A percentile compares a stretch with the other conserved stretches of the same genome.
These are phyloP conservation scores for Dictyostelium intermedium DNA, from an alignment of 78 protist genomes.

Conservation along the genomic window DNA sequence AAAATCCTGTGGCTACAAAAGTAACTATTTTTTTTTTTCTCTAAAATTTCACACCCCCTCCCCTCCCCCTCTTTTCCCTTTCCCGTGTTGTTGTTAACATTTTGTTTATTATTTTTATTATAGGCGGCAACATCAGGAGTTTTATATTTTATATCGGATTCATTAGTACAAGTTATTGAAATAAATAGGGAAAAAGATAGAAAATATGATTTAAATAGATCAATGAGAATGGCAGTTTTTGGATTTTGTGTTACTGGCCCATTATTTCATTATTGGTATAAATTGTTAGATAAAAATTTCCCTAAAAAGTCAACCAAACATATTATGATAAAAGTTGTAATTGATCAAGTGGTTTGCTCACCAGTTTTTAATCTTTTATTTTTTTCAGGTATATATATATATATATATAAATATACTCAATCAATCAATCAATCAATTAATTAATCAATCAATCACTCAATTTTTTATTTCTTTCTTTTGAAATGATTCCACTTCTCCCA, in stretches of 20 bases:
- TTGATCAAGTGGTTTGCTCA: conserved; percentile 41
- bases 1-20: background rate
- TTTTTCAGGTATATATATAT: background rate
- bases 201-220: background rate
- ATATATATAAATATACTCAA: too few species aligned
- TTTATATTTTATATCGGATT: conserved; percentile 56
- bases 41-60: too few species aligned
- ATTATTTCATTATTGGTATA: conserved; percentile 57
- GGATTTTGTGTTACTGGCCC: conserved; percentile 55
- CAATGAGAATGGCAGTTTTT: conserved; percentile 21
- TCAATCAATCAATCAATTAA: too few species aligned
- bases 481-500: too few species aligned
- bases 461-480: background rate
- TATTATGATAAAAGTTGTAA: background rate
- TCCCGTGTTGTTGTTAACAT: too few species aligned
- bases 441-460: too few species aligned
- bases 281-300: conserved; percentile 21
- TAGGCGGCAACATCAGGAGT: conserved; percentile 62
- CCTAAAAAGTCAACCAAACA: conserved; percentile 41
- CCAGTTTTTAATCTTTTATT: conserved; percentile 40
- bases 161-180: conserved; percentile 38
- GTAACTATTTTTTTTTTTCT: background rate
- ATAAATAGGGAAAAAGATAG: background rate
- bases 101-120: background rate
- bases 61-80: too few species aligned